Evolutionary conservation across 1,284 basidiomycete genomes (phyloP).

Genomic region (Xerocomus nothofagi): DNA sequence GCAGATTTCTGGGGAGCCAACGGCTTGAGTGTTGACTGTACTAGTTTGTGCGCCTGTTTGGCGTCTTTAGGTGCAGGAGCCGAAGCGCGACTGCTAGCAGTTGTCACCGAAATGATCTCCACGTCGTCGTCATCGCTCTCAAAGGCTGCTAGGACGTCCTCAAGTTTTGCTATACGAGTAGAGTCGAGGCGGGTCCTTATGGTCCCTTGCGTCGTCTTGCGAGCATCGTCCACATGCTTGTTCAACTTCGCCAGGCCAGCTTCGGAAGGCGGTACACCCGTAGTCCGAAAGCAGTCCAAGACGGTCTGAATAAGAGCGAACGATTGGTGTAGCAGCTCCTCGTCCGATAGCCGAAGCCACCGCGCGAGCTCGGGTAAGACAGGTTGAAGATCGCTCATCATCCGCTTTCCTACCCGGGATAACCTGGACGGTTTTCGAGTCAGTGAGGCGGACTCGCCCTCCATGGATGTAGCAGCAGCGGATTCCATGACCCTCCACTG

Average conservation of each 20-base stretch:
- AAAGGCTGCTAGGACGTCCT: constrained; percentile 57
- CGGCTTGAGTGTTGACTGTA: constrained; percentile 23
- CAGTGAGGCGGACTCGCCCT: constrained; percentile 20
- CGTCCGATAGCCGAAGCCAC: constrained; percentile 90
- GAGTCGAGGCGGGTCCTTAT: constrained; percentile 57
- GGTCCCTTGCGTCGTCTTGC: constrained; percentile 44
- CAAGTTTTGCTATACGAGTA: constrained; percentile 55
- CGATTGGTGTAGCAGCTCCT: constrained; percentile 85
- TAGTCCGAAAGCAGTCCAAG: constrained; percentile 65
- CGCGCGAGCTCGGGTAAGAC: constrained; percentile 76
- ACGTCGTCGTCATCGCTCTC: constrained; percentile 54
- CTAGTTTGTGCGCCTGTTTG: constrained; percentile 25
- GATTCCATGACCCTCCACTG: constrained; percentile 79
- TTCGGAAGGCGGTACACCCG: constrained; percentile 50
- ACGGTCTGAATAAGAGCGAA: constrained; percentile 80
- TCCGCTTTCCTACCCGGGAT: constrained; percentile 60
- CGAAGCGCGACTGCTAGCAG: constrained; percentile 12
- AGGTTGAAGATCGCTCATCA: constrained; percentile 76
- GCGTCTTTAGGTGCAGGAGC: constrained; percentile 11
- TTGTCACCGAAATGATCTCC: constrained; percentile 36
- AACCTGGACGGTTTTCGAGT: constrained; percentile 37
- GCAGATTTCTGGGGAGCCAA: constrained; percentile 17
- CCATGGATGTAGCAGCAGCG: constrained; percentile 48
- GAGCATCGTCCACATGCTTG: constrained; percentile 58
- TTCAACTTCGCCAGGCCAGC: constrained; percentile 55